Base-by-base conservation (phyloP, 129 eudicot species). In the Centaurea solstitialis region DNA sequence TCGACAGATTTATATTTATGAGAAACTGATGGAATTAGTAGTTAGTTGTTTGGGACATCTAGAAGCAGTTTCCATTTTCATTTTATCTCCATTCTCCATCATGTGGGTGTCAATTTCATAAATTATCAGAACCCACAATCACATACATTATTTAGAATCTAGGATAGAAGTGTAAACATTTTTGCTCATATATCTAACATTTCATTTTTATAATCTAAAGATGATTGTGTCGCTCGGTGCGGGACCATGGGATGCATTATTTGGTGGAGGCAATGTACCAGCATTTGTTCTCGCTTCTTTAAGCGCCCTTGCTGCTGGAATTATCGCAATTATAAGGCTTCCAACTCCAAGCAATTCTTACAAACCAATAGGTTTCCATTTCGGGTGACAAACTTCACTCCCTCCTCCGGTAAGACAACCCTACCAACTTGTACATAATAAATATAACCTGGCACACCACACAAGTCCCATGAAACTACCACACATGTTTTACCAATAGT, bases 181-280 rank as follows among this genome's bases (percentile, higher is more conserved):
- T 41, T 39, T 40, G 47, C 9, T 64, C 17, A 15, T 15, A 33
- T 68, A 6, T 64, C 1, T 68, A 39, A 59, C 3, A 10, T 12
- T 59, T 80, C n/a, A 7, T 81, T 15, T 59, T 67, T 24, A 24
- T 80, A 11, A 57, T 77, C 28, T 38, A 35, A 70, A 95, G 99
- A 96, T 91, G 99, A 83, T 96, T 76, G 91, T 96, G 53, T 96
- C 98, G 37, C 98, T 96, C 72, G 99, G 99, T 67, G 99, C 99
- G 79, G 99, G 99, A 76, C 98, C 98, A 68, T 96, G 99, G 98
- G 98, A 93, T 82, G 98, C 94, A 41, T 84, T 96, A 82, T 93
- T 96, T 82, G 99, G 99, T 72, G 99, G 98, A 59, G 98, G 99
- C 33, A 96, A 96, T 72, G 79, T 88, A 82, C 99, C 99, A 0